Evolutionary conservation across 352 stramenopile species (phyloP).

Genomic region (Pythium guiyangense): DNA sequence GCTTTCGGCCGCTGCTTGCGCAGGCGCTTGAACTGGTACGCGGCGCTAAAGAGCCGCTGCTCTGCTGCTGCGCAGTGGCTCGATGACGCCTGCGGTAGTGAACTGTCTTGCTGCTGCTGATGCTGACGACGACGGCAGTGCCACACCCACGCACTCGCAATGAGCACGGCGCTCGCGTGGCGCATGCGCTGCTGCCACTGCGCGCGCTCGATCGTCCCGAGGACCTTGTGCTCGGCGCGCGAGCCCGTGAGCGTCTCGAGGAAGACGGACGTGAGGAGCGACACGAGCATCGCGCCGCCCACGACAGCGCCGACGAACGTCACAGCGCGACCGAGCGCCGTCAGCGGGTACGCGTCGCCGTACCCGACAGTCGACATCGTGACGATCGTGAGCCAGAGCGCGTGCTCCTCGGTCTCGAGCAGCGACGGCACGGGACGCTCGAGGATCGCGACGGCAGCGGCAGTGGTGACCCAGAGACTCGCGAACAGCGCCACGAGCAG

Average conservation of each 20-base stretch:
- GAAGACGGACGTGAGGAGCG: too few species aligned
- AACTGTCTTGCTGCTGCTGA: too few species aligned
- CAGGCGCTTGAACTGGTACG: slow-evolving; percentile 20
- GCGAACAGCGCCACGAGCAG: slow-evolving; percentile 43
- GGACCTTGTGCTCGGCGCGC: slow-evolving; percentile 43
- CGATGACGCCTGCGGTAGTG: too few species aligned
- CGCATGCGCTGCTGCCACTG: slow-evolving; percentile 33
- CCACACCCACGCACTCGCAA: slow-evolving; percentile 32
- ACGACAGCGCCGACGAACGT: too few species aligned
- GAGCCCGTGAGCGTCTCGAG: slow-evolving; percentile 58
- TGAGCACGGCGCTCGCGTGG: slow-evolving; percentile 23
- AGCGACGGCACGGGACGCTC: slow-evolving; percentile 54
- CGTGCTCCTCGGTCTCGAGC: too few species aligned
- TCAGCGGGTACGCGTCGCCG: too few species aligned
- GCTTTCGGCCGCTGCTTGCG: slow-evolving; percentile 27
- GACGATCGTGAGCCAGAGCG: too few species aligned
- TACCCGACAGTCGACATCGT: too few species aligned
- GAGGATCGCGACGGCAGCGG: slow-evolving; percentile 47
- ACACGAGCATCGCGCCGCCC: too few species aligned
- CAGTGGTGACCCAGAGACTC: slow-evolving; percentile 41
- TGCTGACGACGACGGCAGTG: too few species aligned
- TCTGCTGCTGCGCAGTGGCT: too few species aligned
- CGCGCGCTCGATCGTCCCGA: slow-evolving; percentile 37
- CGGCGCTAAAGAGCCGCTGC: slow-evolving; percentile 24
- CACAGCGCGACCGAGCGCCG: too few species aligned